phyloP scores from a whole-genome alignment of 2,329 filamentous ascomycete species.

The Purpureocillium lavendulum region DNA sequence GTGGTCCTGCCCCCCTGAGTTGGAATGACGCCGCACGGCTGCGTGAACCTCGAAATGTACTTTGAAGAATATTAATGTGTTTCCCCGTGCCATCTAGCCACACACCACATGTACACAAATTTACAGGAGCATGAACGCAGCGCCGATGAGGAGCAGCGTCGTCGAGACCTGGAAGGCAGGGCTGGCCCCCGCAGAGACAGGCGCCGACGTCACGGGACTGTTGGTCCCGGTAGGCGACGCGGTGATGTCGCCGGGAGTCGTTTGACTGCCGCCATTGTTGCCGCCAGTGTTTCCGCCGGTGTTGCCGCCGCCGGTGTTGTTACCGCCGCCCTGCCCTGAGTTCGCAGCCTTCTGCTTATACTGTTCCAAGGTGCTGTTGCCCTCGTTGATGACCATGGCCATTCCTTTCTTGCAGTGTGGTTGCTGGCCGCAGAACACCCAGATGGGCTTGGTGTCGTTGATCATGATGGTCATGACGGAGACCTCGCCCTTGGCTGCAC shows the following conservation, averaged over 20 bases:
- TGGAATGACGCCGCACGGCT: background rate
- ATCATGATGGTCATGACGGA: constrained; percentile 66
- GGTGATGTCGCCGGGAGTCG: constrained; percentile 3
- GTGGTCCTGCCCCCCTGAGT: background rate
- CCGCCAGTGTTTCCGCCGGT: constrained; percentile 13
- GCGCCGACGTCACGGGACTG: background rate
- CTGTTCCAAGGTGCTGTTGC: constrained; percentile 43
- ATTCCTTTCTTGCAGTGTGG: constrained; percentile 70
- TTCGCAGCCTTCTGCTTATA: constrained; percentile 34
- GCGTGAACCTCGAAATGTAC: too few species aligned
- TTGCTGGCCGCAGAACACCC: constrained; percentile 70
- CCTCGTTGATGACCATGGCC: constrained; percentile 68
- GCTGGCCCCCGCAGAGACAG: constrained; percentile 7
- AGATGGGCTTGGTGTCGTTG: constrained; percentile 62
- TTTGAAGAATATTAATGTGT: too few species aligned
- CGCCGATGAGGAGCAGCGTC: constrained; percentile 33
- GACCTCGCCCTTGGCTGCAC: constrained; percentile 37
- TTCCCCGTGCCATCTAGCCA: too few species aligned
- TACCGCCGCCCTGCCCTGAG: constrained; percentile 12
- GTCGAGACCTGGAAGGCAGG: constrained; percentile 29
- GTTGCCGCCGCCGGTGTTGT: constrained; percentile 9
- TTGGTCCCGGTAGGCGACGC: background rate
- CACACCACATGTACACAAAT: too few species aligned
- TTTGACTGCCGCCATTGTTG: constrained; percentile 7
- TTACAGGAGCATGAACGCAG: constrained; percentile 33